phyloP scores from a whole-genome alignment of 768 basidiomycete genomes.

The Lactifluus pinguis region DNA sequence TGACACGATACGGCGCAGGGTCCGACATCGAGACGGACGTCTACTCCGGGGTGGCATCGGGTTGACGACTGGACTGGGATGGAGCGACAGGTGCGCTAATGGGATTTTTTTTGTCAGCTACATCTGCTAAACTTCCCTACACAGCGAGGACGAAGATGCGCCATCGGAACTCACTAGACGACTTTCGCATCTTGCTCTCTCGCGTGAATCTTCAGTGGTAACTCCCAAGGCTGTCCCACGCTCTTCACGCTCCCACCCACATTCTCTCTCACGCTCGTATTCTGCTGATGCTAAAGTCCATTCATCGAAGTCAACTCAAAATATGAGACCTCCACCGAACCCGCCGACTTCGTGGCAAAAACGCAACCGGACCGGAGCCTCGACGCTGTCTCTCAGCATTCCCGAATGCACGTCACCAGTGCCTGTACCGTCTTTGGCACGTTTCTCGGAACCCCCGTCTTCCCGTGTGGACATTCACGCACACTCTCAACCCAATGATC shows the following conservation, averaged over 20 bases:
- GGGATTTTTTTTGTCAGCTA: not conserved
- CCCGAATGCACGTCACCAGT: slow-evolving; percentile 6
- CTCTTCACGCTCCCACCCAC: slow-evolving; percentile 10
- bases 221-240: slow-evolving; percentile 14
- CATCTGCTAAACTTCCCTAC: not conserved
- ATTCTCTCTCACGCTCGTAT: slow-evolving; percentile 24
- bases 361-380: not conserved
- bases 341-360: slow-evolving; percentile 17
- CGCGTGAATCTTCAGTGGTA: slow-evolving; percentile 15
- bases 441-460: slow-evolving; percentile 15
- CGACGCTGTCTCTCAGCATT: slow-evolving; percentile 6
- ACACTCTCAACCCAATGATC: slow-evolving; percentile 7
- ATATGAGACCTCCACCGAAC: slow-evolving; percentile 4
- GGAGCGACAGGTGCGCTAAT: slow-evolving; percentile 32
- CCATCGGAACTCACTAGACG: slow-evolving; percentile 31
- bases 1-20: slow-evolving; percentile 28
- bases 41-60: slow-evolving; percentile 32
- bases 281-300: not conserved
- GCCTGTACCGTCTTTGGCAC: not conserved
- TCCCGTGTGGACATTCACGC: not conserved
- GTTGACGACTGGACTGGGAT: slow-evolving; percentile 34
- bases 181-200: slow-evolving; percentile 24
- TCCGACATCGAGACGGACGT: slow-evolving; percentile 32
- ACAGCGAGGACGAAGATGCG: slow-evolving; percentile 35
- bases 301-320: not conserved